A percentile compares a stretch with the other conserved stretches of the same genome.
These are phyloP conservation scores for Cronartium quercuum DNA, from an alignment of 1,284 basidiomycete species.

Conservation along the genomic window DNA sequence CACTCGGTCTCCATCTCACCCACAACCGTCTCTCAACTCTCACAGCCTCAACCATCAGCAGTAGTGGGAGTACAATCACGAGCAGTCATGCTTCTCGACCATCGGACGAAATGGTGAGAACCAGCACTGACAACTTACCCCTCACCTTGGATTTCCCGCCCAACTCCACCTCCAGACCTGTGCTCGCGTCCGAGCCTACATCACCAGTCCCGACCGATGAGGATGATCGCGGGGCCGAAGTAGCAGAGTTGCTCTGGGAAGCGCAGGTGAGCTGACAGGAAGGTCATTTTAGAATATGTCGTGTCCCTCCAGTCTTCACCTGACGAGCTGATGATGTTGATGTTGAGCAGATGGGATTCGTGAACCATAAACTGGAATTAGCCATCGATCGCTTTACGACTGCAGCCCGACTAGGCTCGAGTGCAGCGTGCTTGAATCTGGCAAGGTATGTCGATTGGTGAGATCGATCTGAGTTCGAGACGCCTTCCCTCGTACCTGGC, in stretches of 20 bases:
- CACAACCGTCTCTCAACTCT: neutral
- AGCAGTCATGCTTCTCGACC: conserved; percentile 1
- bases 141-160: neutral
- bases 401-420: neutral
- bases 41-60: neutral
- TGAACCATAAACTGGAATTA: neutral
- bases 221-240: neutral
- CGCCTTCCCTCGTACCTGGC: too few relatives aligned
- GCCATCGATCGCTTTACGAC: neutral
- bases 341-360: neutral
- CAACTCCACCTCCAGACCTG: neutral
- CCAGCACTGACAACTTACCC: neutral
- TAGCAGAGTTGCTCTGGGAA: neutral
- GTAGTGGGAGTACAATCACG: too few relatives aligned
- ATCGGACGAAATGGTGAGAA: neutral
- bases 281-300: neutral
- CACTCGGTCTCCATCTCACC: neutral
- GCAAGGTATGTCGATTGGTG: neutral
- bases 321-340: neutral
- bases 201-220: neutral
- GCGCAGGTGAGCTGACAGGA: neutral
- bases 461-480: neutral
- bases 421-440: neutral
- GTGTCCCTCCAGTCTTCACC: neutral
- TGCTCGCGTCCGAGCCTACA: neutral